These are phyloP conservation scores for Canavalia gladiata DNA, from an alignment of 306 rosid genomes.

Conservation along the genomic window DNA sequence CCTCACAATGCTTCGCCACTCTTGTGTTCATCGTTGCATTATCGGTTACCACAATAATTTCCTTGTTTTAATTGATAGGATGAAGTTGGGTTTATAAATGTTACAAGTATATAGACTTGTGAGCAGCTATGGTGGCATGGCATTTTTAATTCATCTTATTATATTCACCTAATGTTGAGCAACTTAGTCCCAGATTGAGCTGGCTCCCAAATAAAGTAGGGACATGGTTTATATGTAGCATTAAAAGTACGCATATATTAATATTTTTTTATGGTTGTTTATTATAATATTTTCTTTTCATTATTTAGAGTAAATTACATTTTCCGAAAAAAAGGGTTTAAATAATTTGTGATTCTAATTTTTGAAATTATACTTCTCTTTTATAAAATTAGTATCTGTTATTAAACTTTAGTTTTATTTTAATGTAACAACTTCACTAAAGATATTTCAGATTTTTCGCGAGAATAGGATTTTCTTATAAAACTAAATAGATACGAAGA, in stretches of 20 bases:
- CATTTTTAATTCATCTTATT: background rate
- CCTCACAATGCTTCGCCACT: slow-evolving; percentile 46
- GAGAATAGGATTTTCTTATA: too few relatives aligned
- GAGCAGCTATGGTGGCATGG: slow-evolving; percentile 10
- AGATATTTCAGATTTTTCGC: too few relatives aligned
- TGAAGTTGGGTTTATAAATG: background rate
- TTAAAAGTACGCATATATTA: background rate
- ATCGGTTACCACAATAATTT: slow-evolving; percentile 35
- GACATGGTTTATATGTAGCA: background rate
- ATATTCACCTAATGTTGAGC: background rate
- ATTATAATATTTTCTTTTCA: background rate
- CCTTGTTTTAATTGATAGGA: slow-evolving; percentile 35
- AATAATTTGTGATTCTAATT: too few relatives aligned
- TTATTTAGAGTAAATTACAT: background rate
- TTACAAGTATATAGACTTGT: background rate
- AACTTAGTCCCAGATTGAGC: background rate
- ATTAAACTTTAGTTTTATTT: too few relatives aligned
- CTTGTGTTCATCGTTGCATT: slow-evolving; percentile 41
- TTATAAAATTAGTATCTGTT: too few relatives aligned
- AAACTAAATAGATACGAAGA: too few relatives aligned
- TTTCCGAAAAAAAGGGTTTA: too few relatives aligned
- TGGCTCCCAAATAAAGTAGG: background rate
- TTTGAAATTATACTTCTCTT: too few relatives aligned
- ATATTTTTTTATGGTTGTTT: background rate
- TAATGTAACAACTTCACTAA: too few relatives aligned